These are phyloP conservation scores for Paramecium primaurelia DNA, from an alignment of 73 alveolate genomes.

Conservation along the genomic window DNA sequence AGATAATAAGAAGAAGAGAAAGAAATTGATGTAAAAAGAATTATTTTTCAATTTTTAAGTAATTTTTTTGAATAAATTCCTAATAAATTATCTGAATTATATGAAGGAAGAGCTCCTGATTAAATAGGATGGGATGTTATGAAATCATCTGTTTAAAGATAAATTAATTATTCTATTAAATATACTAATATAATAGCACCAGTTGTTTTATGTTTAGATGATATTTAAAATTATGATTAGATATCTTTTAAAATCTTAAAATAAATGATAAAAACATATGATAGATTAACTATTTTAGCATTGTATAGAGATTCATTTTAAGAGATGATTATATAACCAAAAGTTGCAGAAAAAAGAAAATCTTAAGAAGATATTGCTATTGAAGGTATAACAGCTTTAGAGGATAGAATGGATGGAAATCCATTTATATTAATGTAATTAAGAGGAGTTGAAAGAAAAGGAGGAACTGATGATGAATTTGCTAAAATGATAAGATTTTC, in stretches of 20 bases:
- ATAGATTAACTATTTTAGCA: conserved; percentile 34
- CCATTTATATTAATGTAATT: neutral
- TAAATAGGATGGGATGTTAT: conserved; percentile 31
- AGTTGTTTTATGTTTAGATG: conserved; percentile 45
- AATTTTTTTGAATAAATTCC: conserved; percentile 42
- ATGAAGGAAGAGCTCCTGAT: conserved; percentile 47
- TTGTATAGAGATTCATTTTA: conserved; percentile 48
- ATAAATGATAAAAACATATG: conserved; percentile 25
- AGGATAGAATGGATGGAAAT: neutral
- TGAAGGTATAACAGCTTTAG: neutral
- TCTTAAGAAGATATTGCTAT: conserved; percentile 8
- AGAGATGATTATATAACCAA: conserved; percentile 2
- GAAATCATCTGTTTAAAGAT: neutral
- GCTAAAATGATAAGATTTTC: conserved; percentile 35
- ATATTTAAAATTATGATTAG: conserved; percentile 47
- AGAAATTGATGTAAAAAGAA: neutral
- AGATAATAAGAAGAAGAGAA: neutral
- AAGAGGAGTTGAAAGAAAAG: conserved; percentile 41
- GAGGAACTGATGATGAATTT: conserved; percentile 35
- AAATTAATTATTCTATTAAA: conserved; percentile 13
- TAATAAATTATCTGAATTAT: neutral
- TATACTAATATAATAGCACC: conserved; percentile 43
- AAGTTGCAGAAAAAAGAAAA: neutral
- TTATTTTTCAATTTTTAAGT: neutral
- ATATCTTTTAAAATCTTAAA: neutral